Evolutionary conservation across 148 eudicot species (phyloP).

Genomic region (Gaultheria prostrata): DNA sequence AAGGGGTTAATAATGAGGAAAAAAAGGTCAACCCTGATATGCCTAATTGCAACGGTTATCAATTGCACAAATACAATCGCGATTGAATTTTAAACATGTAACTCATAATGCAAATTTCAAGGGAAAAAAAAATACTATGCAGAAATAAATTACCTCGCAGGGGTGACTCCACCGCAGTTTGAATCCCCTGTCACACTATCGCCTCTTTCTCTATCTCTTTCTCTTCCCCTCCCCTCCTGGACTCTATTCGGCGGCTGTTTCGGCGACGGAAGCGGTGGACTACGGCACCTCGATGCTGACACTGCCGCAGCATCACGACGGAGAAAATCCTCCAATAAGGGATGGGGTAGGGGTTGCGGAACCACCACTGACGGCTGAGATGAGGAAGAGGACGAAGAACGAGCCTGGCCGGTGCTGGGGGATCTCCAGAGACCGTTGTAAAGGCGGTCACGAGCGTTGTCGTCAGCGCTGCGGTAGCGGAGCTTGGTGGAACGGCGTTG

Average conservation of each 20-base stretch:
- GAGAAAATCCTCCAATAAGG: constrained; percentile 33
- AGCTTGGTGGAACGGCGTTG: constrained; percentile 42
- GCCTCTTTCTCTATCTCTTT: neutral
- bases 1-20: neutral
- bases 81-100: no score
- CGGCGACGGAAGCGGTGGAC: constrained; percentile 49
- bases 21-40: neutral
- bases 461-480: constrained; percentile 36
- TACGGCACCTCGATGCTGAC: neutral
- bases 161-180: constrained; percentile 11
- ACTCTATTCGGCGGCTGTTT: constrained; percentile 6
- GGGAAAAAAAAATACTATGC: neutral
- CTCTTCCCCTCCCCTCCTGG: constrained; percentile 26
- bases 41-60: neutral
- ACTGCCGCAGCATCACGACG: neutral
- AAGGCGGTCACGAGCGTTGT: constrained; percentile 7
- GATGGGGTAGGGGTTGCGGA: constrained; percentile 64
- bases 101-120: neutral
- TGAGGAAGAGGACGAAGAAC: neutral
- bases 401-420: neutral
- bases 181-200: neutral
- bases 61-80: no score
- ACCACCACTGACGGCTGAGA: constrained; percentile 14
- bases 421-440: constrained; percentile 1
- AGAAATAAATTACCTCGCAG: neutral